Evolutionary conservation across 1,139 yeast genomes (phyloP).

Genomic region (Zhuliangozyma parablackwelliae): DNA sequence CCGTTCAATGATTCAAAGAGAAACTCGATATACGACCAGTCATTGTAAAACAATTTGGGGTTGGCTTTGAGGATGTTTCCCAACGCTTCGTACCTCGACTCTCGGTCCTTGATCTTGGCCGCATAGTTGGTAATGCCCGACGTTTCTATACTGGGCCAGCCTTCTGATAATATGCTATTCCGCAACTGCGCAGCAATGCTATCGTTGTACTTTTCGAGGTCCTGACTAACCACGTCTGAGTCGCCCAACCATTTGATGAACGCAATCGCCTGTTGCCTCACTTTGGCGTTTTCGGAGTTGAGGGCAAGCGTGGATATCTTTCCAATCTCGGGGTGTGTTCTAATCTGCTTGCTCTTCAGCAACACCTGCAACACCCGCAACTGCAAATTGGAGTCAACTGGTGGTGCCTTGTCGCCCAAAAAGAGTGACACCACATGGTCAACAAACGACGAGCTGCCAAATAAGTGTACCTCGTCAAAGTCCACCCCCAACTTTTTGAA

Average conservation of each 20-base stretch:
- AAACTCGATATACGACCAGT: slow-evolving; percentile 56
- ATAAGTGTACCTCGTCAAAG: slow-evolving; percentile 36
- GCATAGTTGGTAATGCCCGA: slow-evolving; percentile 12
- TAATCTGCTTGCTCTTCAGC: slow-evolving; percentile 49
- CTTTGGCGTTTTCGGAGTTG: slow-evolving; percentile 42
- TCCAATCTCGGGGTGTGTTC: slow-evolving; percentile 33
- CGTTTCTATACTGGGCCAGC: slow-evolving; percentile 52
- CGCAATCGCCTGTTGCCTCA: slow-evolving; percentile 50
- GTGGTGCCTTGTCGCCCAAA: slow-evolving; percentile 45
- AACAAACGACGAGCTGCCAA: slow-evolving; percentile 25
- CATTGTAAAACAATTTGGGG: slow-evolving; percentile 38
- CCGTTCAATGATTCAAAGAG: slow-evolving; percentile 67
- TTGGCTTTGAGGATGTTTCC: slow-evolving; percentile 59
- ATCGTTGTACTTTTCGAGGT: slow-evolving; percentile 25
- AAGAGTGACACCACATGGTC: slow-evolving; percentile 41
- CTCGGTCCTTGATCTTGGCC: slow-evolving; percentile 32
- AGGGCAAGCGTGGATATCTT: slow-evolving; percentile 54
- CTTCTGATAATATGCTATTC: slow-evolving; percentile 48
- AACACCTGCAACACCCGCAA: slow-evolving; percentile 54
- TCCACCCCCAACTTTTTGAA: slow-evolving; percentile 51
- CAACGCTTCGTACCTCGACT: slow-evolving; percentile 70
- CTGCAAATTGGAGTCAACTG: slow-evolving; percentile 53
- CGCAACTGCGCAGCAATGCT: slow-evolving; percentile 49
- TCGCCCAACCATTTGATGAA: slow-evolving; percentile 56
- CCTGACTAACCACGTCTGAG: slow-evolving; percentile 15